Conservation (phyloP, 2,329 filamentous ascomycete genomes). For the Scytalidium sp. region DNA sequence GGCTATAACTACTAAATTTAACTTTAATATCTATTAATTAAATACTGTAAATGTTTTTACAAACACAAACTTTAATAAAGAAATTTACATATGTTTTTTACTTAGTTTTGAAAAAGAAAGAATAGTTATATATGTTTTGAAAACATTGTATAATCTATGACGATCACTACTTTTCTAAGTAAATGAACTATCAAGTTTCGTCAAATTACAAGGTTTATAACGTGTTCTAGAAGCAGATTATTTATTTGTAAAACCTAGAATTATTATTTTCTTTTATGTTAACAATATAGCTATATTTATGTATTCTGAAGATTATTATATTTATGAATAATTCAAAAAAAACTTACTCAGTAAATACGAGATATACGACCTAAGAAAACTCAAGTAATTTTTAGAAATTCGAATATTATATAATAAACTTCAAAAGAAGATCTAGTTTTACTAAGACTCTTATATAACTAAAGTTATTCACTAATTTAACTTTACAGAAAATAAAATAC, state of each 20-base stretch:
- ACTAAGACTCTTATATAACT: constrained; percentile 21
- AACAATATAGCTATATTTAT: constrained; percentile 21
- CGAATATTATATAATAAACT: constrained; percentile 13
- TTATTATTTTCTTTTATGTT: constrained; percentile 23
- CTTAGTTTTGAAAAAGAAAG: constrained; percentile 8
- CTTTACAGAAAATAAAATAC: constrained; percentile 5
- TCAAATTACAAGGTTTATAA: constrained; percentile 16
- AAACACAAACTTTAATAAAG: constrained; percentile 22
- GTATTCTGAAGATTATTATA: too few relatives aligned
- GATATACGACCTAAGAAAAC: constrained; percentile 22
- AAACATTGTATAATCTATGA: constrained; percentile 29
- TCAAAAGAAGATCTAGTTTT: constrained; percentile 10
- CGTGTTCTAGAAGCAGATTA: constrained; percentile 8
- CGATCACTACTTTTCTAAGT: constrained; percentile 25
- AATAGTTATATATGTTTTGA: constrained; percentile 17
- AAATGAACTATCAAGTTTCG: constrained; percentile 14
- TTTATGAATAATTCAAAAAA: constrained; percentile 19
- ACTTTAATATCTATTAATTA: constrained; percentile 12
- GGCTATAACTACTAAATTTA: constrained; percentile 1
- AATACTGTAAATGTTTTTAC: constrained; percentile 24
- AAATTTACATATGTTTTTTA: constrained; percentile 24
- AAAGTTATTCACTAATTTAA: constrained; percentile 15
- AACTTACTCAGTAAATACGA: constrained; percentile 16
- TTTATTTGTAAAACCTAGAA: constrained; percentile 12
- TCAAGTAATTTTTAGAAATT: constrained; percentile 23